phyloP scores from a whole-genome alignment of 345 rosid species.

The Durio zibethinus region DNA sequence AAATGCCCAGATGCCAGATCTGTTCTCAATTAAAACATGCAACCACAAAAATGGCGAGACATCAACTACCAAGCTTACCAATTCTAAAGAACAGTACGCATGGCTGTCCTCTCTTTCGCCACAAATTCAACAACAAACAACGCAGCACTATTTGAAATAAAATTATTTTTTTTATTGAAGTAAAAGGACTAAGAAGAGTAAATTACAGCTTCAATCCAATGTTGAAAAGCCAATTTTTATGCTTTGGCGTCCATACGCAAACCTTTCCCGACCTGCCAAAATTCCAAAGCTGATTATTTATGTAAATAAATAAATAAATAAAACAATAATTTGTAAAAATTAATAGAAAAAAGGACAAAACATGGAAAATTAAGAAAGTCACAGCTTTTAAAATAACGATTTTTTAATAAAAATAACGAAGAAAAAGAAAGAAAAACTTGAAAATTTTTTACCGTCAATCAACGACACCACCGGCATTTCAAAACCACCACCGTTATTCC shows the following conservation, averaged over 20 bases:
- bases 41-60: background rate
- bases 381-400: background rate
- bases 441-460: conserved; percentile 2
- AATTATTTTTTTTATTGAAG: background rate
- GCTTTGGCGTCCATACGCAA: conserved; percentile 60
- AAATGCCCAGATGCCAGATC: no score
- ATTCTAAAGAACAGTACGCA: conserved; percentile 91
- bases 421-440: background rate
- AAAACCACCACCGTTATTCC: background rate
- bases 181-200: background rate
- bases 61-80: conserved; percentile 42
- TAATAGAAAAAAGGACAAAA: background rate
- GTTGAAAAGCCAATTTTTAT: conserved; percentile 84
- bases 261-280: conserved; percentile 69
- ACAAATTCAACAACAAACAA: conserved; percentile 56
- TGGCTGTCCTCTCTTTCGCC: conserved; percentile 63
- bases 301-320: background rate
- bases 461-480: background rate
- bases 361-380: conserved; percentile 9
- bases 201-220: conserved; percentile 58
- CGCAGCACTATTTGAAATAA: conserved; percentile 28
- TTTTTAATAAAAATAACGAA: background rate
- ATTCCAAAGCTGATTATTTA: background rate
- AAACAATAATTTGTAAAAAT: background rate
- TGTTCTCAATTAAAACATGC: background rate